Conservation (phyloP, 23 red algal genomes). For the Chondrus crispus region DNA sequence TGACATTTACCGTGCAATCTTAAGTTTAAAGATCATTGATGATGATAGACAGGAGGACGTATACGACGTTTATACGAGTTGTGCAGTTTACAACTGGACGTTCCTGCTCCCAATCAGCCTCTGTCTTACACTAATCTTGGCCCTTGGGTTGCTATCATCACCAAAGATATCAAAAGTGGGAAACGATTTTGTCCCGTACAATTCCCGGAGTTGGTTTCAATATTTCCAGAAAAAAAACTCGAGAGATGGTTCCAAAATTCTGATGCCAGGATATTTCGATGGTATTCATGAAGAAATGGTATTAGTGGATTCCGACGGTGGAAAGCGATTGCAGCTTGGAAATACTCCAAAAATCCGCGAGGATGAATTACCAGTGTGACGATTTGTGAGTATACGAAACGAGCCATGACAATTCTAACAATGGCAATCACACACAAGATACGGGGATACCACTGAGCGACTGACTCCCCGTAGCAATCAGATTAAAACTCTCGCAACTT, state of each 20-base stretch:
- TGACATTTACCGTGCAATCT: conserved; percentile 25
- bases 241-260: background rate
- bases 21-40: conserved; percentile 47
- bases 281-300: background rate
- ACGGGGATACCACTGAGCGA: too few species aligned
- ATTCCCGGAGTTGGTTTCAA: conserved; percentile 23
- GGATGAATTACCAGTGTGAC: too few species aligned
- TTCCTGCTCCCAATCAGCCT: background rate
- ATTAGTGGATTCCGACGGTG: background rate
- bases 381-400: too few species aligned
- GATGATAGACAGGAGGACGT: background rate
- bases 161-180: background rate
- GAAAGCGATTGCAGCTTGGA: background rate
- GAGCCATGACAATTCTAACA: too few species aligned
- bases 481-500: too few species aligned
- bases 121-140: background rate
- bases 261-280: background rate
- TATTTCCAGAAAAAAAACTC: background rate
- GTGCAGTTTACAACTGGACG: background rate
- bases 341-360: too few species aligned
- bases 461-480: too few species aligned
- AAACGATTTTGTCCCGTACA: background rate
- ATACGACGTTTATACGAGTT: background rate
- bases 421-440: too few species aligned
- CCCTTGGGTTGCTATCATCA: background rate